phyloP scores from a whole-genome alignment of 192 early-diverging fungal genomes.

The Coemansia sp. region DNA sequence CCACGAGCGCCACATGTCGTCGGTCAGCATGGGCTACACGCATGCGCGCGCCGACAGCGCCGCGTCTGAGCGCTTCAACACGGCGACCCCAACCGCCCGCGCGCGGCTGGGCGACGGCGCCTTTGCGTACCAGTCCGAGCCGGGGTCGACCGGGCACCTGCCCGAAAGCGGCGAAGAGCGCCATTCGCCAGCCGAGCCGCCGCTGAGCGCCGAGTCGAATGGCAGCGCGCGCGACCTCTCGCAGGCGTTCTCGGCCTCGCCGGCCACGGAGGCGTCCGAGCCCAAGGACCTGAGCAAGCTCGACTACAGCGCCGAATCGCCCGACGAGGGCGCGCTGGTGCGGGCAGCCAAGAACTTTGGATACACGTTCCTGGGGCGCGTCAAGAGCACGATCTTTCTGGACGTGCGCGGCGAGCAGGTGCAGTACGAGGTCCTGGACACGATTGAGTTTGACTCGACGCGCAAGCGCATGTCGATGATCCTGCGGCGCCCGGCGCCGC shows the following conservation, averaged over 20 bases:
- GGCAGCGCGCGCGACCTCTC: constrained; percentile 6
- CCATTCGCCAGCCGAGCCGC: background rate
- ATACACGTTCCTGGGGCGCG: constrained; percentile 66
- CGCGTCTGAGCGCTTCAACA: constrained; percentile 8
- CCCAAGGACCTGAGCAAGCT: constrained; percentile 30
- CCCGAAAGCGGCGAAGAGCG: background rate
- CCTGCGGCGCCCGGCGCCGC: constrained; percentile 65
- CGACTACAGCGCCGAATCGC: constrained; percentile 61
- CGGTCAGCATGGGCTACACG: constrained; percentile 8
- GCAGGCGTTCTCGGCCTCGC: constrained; percentile 5
- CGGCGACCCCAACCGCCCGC: constrained; percentile 5
- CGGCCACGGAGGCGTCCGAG: constrained; percentile 2
- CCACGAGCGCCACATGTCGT: constrained; percentile 23
- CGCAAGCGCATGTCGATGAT: constrained; percentile 95
- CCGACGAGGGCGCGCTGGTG: constrained; percentile 83
- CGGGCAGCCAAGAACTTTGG: constrained; percentile 76
- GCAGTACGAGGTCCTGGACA: constrained; percentile 78
- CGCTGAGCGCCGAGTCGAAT: background rate
- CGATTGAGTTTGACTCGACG: constrained; percentile 94
- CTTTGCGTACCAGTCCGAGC: constrained; percentile 6
- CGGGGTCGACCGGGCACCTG: constrained; percentile 1
- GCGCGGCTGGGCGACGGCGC: background rate
- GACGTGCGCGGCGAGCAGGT: constrained; percentile 67
- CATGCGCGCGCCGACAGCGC: constrained; percentile 5
- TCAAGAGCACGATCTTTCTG: constrained; percentile 57